Base-by-base conservation (phyloP, 179 eudicot genomes). In the Monotropa hypopitys region DNA sequence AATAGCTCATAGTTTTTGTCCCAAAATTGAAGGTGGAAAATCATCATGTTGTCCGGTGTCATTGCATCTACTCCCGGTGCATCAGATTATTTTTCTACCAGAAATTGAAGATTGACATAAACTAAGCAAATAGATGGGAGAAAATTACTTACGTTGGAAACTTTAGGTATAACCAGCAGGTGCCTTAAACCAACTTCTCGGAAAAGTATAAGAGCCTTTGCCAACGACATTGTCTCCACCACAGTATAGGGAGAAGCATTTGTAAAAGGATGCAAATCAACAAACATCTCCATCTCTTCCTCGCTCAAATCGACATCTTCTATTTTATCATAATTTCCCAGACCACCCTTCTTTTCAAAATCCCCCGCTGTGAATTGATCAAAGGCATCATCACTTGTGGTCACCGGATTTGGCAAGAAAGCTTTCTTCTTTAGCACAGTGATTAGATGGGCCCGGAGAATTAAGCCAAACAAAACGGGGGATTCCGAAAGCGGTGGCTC, bases 121-220 rank as follows among this genome's bases (percentile, higher is more conserved):
- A 73, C 8, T 28, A 73, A 54, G 65, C 10, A 53, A 75, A 11
- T 3, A 57, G 35, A n/a, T 26, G 38, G 66, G 67, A 35, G 23
- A 33, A 45, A 51, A 33, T 5, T 38, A 26, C 92, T 89, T 86
- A 94, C 98, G 77, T 88, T 89, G 21, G 88, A 66, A 40, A 80
- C 50, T 73, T 82, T 88, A 45, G 98, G 91, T 50, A 89, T 83
- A 74, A 94, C 97, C 65, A 91, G 84, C 86, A 94, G 76, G 84
- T 94, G 98, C 86, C 98, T 87, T 76, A 94, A 82, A 77, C 98
- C 98, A 73, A 94, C 92, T 83, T 93, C 86, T 68, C 98, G 85
- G 87, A 94, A 94, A 78, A 94, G 96, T 57, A 88, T 51, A 49
- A 83, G 88, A 62, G 97, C 98, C 89, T 94, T 94, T 7, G 92